Evolutionary conservation across 306 rosid species (phyloP).

Genomic region (Quercus alba): DNA sequence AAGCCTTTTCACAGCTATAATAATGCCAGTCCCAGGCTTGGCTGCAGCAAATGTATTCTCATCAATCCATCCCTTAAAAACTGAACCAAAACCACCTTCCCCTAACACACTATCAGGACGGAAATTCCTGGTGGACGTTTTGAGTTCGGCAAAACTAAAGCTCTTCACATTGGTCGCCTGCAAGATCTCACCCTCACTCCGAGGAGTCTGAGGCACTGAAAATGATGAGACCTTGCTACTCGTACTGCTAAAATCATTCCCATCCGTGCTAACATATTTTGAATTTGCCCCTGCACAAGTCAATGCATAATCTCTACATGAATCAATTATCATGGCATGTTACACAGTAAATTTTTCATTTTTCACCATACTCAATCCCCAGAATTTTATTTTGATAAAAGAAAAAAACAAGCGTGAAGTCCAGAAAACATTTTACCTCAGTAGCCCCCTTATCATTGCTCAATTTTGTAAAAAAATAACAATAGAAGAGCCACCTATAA

Average conservation of each 20-base stretch:
- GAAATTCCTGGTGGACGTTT: conserved; percentile 67
- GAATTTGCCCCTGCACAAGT: conserved; percentile 42
- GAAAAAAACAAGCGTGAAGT: not conserved
- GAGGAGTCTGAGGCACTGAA: conserved; percentile 22
- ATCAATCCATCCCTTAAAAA: conserved; percentile 73
- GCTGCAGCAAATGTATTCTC: conserved; percentile 45
- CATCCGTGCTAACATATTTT: conserved; percentile 25
- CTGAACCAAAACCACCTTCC: conserved; percentile 68
- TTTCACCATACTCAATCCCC: not conserved
- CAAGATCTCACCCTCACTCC: conserved; percentile 47
- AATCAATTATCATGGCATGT: not conserved
- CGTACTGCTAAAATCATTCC: conserved; percentile 20
- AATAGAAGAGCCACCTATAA: too few relatives aligned
- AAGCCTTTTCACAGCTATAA: conserved; percentile 67
- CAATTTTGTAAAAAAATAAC: not conserved
- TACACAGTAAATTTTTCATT: not conserved
- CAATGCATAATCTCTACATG: not conserved
- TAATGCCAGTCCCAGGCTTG: conserved; percentile 60
- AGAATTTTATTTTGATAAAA: not conserved
- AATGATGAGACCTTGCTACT: conserved; percentile 28
- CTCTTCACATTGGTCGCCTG: conserved; percentile 31
- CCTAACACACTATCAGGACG: conserved; percentile 61
- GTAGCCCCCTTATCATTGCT: not conserved
- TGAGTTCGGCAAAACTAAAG: conserved; percentile 36
- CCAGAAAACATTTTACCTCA: not conserved